Evolutionary conservation across 2,329 filamentous ascomycete genomes (phyloP).

Genomic region (Periglandula ipomoeae): DNA sequence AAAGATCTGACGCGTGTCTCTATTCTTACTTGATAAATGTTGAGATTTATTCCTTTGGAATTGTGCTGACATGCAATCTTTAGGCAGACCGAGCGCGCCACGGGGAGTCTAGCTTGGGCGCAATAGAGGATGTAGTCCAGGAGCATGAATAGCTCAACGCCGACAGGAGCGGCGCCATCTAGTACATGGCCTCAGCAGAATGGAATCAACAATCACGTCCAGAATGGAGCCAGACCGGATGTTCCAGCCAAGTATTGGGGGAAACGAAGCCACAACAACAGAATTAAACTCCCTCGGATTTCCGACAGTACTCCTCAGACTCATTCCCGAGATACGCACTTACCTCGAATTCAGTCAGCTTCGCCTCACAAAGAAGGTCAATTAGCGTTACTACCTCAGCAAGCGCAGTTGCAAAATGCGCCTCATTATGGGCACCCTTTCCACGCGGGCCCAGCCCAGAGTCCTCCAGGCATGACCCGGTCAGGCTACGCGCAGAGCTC

Average conservation of each 20-base stretch:
- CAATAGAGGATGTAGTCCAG: slow-evolving; percentile 7
- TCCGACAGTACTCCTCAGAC: background rate
- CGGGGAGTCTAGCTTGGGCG: background rate
- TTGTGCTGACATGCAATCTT: slow-evolving; percentile 1
- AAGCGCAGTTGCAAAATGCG: background rate
- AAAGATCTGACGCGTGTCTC: slow-evolving; percentile 58
- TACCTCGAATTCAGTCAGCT: no score
- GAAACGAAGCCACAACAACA: slow-evolving; percentile 8
- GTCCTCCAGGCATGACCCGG: background rate
- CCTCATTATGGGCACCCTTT: background rate
- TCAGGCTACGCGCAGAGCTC: background rate
- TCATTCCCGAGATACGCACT: background rate
- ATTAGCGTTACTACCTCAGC: no score
- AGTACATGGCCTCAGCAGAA: background rate
- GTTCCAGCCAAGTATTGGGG: slow-evolving; percentile 3
- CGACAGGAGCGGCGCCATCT: background rate
- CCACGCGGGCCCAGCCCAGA: background rate
- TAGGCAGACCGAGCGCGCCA: background rate
- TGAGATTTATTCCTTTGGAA: no score
- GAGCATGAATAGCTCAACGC: slow-evolving; percentile 6
- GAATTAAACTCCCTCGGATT: background rate
- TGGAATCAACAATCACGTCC: background rate
- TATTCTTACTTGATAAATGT: no score
- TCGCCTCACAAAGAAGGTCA: no score
- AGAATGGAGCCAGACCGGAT: background rate